Evolutionary conservation across 768 basidiomycete genomes (phyloP).

Genomic region (Rhizopogon roseolus): DNA sequence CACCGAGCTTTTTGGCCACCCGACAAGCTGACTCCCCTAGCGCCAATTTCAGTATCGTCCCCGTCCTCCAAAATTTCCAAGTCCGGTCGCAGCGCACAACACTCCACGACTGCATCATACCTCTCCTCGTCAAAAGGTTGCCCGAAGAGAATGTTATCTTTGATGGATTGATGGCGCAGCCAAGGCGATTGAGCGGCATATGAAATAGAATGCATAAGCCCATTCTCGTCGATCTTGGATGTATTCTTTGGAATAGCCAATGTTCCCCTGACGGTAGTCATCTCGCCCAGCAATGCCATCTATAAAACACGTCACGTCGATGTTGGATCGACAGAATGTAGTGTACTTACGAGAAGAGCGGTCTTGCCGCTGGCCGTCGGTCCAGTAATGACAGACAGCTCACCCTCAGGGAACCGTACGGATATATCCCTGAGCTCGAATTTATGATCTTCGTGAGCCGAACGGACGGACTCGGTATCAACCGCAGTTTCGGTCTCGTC

Average conservation of each 20-base stretch:
- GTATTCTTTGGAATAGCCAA: conserved; percentile 42
- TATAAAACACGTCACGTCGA: conserved; percentile 3
- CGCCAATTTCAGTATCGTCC: conserved; percentile 80
- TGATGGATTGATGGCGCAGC: conserved; percentile 69
- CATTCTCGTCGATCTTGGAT: conserved; percentile 53
- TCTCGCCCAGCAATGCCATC: conserved; percentile 35
- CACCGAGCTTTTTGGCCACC: conserved; percentile 82
- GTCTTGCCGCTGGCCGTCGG: conserved; percentile 49
- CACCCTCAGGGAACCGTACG: conserved; percentile 42
- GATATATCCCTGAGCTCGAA: conserved; percentile 42
- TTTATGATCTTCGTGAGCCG: conserved; percentile 20
- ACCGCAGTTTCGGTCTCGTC: conserved; percentile 6
- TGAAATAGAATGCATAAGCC: conserved; percentile 58
- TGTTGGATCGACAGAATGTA: background rate
- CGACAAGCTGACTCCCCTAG: conserved; percentile 61
- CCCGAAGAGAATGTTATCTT: conserved; percentile 79
- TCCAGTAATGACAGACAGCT: conserved; percentile 41
- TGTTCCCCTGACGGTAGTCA: conserved; percentile 31
- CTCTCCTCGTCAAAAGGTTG: conserved; percentile 64
- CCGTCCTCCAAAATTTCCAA: conserved; percentile 84
- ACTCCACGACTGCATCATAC: conserved; percentile 74
- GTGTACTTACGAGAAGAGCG: conserved; percentile 33
- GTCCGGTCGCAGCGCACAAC: conserved; percentile 80
- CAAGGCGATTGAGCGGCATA: conserved; percentile 74
- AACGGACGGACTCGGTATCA: conserved; percentile 12